These are phyloP conservation scores for Acanthamoeba rhysodes DNA, from an alignment of 208 protist genomes.

Conservation along the genomic window DNA sequence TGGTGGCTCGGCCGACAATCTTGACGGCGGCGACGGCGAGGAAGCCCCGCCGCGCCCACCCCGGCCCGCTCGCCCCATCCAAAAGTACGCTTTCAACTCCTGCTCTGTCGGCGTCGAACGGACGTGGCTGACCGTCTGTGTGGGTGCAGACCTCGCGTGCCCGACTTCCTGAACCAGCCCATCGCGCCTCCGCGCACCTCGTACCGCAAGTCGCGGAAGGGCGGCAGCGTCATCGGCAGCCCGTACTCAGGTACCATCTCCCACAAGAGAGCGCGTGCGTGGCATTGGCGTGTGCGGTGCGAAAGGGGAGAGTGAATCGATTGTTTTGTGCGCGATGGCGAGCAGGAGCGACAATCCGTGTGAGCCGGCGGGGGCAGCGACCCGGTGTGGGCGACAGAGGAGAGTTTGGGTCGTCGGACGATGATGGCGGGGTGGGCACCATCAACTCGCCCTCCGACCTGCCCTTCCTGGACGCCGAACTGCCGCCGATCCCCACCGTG, in stretches of 20 bases:
- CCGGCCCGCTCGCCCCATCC: neutral
- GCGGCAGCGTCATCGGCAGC: conserved; percentile 16
- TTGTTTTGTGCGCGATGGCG: too few species aligned
- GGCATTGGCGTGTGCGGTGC: too few species aligned
- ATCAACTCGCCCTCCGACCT: conserved; percentile 9
- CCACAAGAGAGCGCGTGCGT: too few species aligned
- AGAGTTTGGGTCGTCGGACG: neutral
- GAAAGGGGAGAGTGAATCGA: too few species aligned
- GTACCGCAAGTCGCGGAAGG: neutral
- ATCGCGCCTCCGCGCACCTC: neutral
- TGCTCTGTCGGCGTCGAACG: neutral
- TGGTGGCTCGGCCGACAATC: neutral
- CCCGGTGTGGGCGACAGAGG: neutral
- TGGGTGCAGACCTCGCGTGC: neutral
- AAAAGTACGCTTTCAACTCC: neutral
- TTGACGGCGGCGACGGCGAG: neutral
- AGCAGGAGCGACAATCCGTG: neutral
- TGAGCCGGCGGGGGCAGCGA: neutral
- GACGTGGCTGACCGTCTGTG: neutral
- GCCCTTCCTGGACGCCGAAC: conserved; percentile 13
- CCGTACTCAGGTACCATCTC: neutral
- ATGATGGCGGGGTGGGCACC: neutral
- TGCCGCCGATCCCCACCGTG: conserved; percentile 4
- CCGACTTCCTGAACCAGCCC: neutral
- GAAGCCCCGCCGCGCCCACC: neutral